Evolutionary conservation across 371 early-diverging fungal genomes (phyloP), one percentile per base, ranked within the genome.

Genomic region (Mortierella sp.): DNA sequence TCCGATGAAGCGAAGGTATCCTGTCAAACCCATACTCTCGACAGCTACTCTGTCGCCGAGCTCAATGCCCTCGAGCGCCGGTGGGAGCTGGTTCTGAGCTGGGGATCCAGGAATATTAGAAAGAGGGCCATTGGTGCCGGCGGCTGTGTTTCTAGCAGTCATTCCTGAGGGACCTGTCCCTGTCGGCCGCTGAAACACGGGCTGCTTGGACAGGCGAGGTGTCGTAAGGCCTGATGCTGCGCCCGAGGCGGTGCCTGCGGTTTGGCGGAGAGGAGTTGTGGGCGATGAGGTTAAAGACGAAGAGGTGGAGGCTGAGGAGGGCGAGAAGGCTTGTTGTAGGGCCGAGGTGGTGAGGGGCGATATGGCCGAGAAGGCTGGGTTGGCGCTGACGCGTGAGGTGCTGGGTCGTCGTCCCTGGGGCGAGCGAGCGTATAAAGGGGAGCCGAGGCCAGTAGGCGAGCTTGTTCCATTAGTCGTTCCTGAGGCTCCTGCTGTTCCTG

Each of bases 1-100:
- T 9, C 96, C 96, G 40, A 96, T 77, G 85, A 92, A 97, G 46
- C 91, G 90, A 31, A 97, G 87, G 10, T 94, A 94, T 37, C 97
- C 97, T 10, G 91, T 86, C 48, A 94, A 88, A 1, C 90, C 89
- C 88, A 94, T 92, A 19, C 93, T 91, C 34, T 94, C 94, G 2
- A 96, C 94, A 24, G 89, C 87, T 10, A 96, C 95, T 26, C 93
- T 86, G 34, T 93, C 93, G 21, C 93, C 94, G 21, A 92, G 57
- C 54, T 79, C 83, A 37, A 79, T 69, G 40, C 74, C 75, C 11
- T 80, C 80, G 31, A 77, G 78, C 21, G 80, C 80, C 4, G 70
- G 69, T 21, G 79, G 83, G 43, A 77, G 40, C 51, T 82, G 78
- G 50, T n/a, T 64, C 61, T 73, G 79, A 31, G 34, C 53, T 31